Percentiles rank a stretch among this genome's conserved stretches.
Evolutionary conservation across 2,329 filamentous ascomycete genomes (phyloP).

Genomic region (Emericellopsis cladophorae): DNA sequence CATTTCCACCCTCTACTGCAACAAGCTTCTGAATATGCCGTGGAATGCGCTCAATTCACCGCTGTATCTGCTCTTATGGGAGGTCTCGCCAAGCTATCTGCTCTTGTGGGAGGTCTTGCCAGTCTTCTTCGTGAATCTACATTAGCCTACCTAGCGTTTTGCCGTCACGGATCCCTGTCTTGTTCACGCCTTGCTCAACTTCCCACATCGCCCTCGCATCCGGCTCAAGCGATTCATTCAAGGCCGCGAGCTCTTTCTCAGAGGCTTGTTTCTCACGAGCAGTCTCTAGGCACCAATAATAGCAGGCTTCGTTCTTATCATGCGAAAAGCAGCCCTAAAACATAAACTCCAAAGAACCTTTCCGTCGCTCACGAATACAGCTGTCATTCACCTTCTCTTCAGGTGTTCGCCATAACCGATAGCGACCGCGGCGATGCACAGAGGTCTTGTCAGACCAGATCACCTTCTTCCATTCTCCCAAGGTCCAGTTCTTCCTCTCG

Average conservation of each 20-base stretch:
- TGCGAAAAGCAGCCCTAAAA: conserved; percentile 2
- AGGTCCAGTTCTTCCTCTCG: background rate
- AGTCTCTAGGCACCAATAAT: conserved; percentile 2
- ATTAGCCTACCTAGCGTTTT: background rate
- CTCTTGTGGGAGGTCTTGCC: too few relatives aligned
- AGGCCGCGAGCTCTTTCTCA: background rate
- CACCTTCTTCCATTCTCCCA: conserved; percentile 1
- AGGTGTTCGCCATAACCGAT: background rate
- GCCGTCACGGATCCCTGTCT: too few relatives aligned
- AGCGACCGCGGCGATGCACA: background rate
- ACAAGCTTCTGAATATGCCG: too few relatives aligned
- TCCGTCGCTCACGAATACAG: conserved; percentile 1
- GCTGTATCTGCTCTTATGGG: too few relatives aligned
- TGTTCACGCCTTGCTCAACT: background rate
- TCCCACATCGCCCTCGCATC: background rate
- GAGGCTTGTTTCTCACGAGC: background rate
- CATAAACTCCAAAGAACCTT: conserved; percentile 1
- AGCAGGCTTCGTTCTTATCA: conserved; percentile 2
- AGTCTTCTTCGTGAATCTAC: too few relatives aligned
- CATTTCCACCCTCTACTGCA: too few relatives aligned
- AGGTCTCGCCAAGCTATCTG: too few relatives aligned
- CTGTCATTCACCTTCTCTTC: background rate
- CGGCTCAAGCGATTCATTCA: conserved; percentile 2
- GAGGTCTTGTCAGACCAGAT: conserved; percentile 1
- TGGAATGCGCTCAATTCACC: too few relatives aligned